Evolutionary conservation across 805 yeast species (phyloP).

Genomic region (Ogataea sp.): DNA sequence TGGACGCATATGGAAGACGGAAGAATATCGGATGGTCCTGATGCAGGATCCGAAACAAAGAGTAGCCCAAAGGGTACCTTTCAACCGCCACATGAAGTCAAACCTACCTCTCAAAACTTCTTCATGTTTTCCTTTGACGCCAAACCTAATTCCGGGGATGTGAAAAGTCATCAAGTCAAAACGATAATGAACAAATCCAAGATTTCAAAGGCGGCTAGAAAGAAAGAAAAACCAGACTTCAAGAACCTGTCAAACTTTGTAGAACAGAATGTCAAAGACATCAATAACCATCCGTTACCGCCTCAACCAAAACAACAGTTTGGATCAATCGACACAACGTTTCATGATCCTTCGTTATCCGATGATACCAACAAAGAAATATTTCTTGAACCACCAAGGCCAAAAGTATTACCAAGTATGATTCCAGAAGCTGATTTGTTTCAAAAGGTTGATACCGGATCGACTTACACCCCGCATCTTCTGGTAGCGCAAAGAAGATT

Average conservation of each 20-base stretch:
- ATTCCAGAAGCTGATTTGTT: slow-evolving; percentile 13
- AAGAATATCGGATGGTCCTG: no score
- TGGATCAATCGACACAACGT: background rate
- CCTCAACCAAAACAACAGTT: background rate
- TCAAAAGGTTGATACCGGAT: slow-evolving; percentile 12
- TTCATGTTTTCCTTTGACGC: no score
- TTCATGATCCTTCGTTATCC: background rate
- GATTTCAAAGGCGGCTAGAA: background rate
- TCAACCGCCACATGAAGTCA: no score
- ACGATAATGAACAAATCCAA: background rate
- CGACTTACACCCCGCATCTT: slow-evolving; percentile 11
- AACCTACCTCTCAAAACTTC: no score
- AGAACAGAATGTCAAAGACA: background rate
- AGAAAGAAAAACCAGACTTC: background rate
- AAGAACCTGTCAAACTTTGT: background rate
- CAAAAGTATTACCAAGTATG: slow-evolving; percentile 5
- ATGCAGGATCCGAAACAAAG: no score
- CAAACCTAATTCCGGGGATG: background rate
- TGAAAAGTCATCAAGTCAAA: background rate
- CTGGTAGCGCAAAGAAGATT: slow-evolving; percentile 6
- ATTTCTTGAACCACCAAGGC: slow-evolving; percentile 2
- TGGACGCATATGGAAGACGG: no score
- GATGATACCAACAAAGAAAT: background rate
- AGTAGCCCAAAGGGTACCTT: no score
- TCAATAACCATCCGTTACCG: background rate